A percentile compares a stretch with the other conserved stretches of the same genome.
These are phyloP conservation scores for Lactarius hengduanensis DNA, from an alignment of 768 basidiomycete genomes.

Conservation along the genomic window DNA sequence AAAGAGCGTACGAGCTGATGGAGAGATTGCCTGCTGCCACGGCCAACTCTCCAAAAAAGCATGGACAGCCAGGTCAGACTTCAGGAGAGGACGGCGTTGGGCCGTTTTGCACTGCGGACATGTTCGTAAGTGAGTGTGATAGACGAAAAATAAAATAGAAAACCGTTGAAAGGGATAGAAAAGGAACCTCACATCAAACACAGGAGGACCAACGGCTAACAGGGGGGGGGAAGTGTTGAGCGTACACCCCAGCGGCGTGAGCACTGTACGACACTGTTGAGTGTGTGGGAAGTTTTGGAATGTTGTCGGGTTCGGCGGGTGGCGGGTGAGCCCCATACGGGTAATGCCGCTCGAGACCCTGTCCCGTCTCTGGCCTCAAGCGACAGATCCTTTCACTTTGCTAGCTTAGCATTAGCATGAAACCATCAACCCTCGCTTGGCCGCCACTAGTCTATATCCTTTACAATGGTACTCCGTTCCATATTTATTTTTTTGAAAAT, in stretches of 20 bases:
- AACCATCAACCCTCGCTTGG: conserved; percentile 20
- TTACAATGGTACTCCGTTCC: neutral
- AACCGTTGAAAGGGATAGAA: conserved; percentile 12
- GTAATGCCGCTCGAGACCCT: neutral
- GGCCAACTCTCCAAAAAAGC: conserved; percentile 64
- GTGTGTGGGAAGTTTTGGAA: neutral
- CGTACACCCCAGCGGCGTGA: neutral
- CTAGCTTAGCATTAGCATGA: conserved; percentile 14
- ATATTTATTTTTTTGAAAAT: conserved; percentile 17
- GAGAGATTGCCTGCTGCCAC: conserved; percentile 50
- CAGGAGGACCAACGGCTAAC: neutral
- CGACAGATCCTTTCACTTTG: conserved; percentile 17
- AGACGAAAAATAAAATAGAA: conserved; percentile 6
- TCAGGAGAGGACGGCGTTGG: conserved; percentile 36
- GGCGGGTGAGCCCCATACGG: conserved; percentile 1
- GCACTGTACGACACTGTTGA: neutral
- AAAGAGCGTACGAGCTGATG: conserved; percentile 34
- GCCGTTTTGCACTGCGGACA: conserved; percentile 32
- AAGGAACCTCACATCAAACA: conserved; percentile 23
- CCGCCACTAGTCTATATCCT: conserved; percentile 16
- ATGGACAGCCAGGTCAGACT: conserved; percentile 60
- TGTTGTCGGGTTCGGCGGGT: conserved; percentile 2
- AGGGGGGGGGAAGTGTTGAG: neutral
- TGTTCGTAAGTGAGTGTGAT: conserved; percentile 12
- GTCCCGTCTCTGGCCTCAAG: conserved; percentile 1